Evolutionary conservation across 306 rosid species (phyloP), one percentile per base, ranked within the genome.

Genomic region (Gillenia trifoliata): DNA sequence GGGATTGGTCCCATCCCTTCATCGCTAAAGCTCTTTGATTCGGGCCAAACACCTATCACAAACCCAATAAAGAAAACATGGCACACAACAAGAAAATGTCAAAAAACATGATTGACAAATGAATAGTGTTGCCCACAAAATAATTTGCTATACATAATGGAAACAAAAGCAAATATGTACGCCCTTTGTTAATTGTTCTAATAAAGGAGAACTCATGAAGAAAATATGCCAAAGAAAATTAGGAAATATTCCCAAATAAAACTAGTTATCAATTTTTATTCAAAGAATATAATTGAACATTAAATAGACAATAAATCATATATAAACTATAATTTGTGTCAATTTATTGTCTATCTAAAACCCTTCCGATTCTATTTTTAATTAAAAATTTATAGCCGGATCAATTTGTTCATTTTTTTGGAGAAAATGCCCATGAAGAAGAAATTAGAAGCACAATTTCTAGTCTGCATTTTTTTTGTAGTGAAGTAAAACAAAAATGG

Each of bases 31-130:
- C 96, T 92, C 75, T 22, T 57, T 17, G 97, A 83, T 79, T 91
- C 94, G 0, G 93, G 93, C 93, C 90, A 89, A 66, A 84, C 92
- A 81, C 92, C 97, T 91, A 45, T 43, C 22, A 1, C 68, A 65
- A 9, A 19, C 13, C 34, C 52, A 73, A 22, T 0, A 36, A 38
- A 55, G 20, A 56, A 71, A 54, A 71, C 30, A 29, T 34, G 11
- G 16, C 22, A 49, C 22, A 22, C 12, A 4, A 3, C 52, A 49
- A 19, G 23, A 30, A 29, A 54, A 3, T 7, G 40, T 62, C 66
- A 62, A 31, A 61, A 22, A 30, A 10, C 66, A 7, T 33, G 45
- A 20, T 20, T 33, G 47, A 64, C 47, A 33, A 8, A 17, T 20
- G 45, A 16, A 40, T 13, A 17, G 28, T 49, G 45, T 70, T 45